Evolutionary conservation across 2,329 filamentous ascomycete species (phyloP).

Genomic region (Grosmannia penicillata): DNA sequence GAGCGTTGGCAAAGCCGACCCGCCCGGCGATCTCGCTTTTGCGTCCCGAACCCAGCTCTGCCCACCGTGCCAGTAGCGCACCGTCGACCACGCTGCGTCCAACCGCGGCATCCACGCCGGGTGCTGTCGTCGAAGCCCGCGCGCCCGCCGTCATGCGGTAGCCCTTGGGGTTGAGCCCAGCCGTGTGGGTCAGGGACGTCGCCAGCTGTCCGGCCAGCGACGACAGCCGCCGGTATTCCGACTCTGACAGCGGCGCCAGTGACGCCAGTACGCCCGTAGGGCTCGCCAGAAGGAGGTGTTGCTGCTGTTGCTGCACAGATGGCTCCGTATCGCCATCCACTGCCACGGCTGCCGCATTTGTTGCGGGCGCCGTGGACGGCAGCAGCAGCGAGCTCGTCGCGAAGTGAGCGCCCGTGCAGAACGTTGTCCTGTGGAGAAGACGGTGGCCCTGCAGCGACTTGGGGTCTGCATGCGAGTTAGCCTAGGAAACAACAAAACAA

Average conservation of each 20-base stretch:
- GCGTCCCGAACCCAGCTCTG: conserved; percentile 57
- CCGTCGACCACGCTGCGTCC: conserved; percentile 65
- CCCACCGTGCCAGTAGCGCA: conserved; percentile 57
- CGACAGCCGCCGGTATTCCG: conserved; percentile 68
- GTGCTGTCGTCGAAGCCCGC: conserved; percentile 18
- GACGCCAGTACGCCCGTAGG: conserved; percentile 60
- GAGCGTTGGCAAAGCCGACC: conserved; percentile 50
- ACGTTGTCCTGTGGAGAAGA: conserved; percentile 74
- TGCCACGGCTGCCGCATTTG: not conserved
- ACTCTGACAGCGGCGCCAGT: conserved; percentile 64
- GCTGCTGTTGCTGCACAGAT: conserved; percentile 13
- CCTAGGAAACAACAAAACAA: not conserved
- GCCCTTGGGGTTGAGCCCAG: conserved; percentile 69
- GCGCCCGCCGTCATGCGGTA: conserved; percentile 46
- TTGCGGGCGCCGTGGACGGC: conserved; percentile 35
- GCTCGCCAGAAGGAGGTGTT: conserved; percentile 11
- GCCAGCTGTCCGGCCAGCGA: conserved; percentile 69
- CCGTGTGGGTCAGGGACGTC: conserved; percentile 59
- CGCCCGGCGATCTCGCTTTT: conserved; percentile 59
- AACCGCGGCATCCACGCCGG: conserved; percentile 42
- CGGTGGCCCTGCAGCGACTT: conserved; percentile 83
- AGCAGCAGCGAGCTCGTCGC: conserved; percentile 63
- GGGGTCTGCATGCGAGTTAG: conserved; percentile 45
- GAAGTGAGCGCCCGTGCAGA: conserved; percentile 68
- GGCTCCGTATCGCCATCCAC: not conserved